A percentile compares a stretch with the other conserved stretches of the same genome.
Evolutionary conservation across 2,329 filamentous ascomycete species (phyloP).

Genomic region (Colletotrichum sp.): DNA sequence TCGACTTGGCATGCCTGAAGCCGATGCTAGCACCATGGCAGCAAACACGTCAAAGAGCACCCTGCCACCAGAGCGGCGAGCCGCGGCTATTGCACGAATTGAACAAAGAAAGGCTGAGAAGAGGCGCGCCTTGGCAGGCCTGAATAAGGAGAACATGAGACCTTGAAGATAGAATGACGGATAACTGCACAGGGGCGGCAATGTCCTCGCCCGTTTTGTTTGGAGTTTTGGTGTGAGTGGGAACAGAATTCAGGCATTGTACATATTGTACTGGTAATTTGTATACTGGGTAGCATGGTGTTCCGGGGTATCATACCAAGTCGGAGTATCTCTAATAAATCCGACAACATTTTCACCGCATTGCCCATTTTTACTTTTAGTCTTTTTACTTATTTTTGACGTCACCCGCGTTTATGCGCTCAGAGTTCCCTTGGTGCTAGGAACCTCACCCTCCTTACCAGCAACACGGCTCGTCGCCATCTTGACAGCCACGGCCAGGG

Average conservation of each 20-base stretch:
- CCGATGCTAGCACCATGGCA: constrained; percentile 33
- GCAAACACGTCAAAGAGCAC: constrained; percentile 46
- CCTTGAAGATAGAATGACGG: constrained; percentile 28
- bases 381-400: background rate
- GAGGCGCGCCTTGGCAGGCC: constrained; percentile 38
- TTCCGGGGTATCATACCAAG: constrained; percentile 21
- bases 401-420: constrained; percentile 42
- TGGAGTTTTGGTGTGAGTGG: constrained; percentile 4
- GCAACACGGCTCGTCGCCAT: constrained; percentile 76
- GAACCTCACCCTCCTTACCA: constrained; percentile 88
- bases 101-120: constrained; percentile 60
- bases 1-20: constrained; percentile 45
- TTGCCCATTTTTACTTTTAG: background rate
- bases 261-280: constrained; percentile 4
- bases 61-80: constrained; percentile 55
- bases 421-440: constrained; percentile 94
- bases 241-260: constrained; percentile 11
- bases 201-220: constrained; percentile 6
- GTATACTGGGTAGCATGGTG: constrained; percentile 20
- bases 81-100: constrained; percentile 60
- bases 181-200: background rate
- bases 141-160: constrained; percentile 58
- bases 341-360: constrained; percentile 2
- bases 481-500: constrained; percentile 83
- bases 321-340: constrained; percentile 1